Percentiles rank a stretch among this genome's conserved stretches.
These are phyloP conservation scores for Asclepias syriaca DNA, from an alignment of 257 asterid species.

Conservation along the genomic window DNA sequence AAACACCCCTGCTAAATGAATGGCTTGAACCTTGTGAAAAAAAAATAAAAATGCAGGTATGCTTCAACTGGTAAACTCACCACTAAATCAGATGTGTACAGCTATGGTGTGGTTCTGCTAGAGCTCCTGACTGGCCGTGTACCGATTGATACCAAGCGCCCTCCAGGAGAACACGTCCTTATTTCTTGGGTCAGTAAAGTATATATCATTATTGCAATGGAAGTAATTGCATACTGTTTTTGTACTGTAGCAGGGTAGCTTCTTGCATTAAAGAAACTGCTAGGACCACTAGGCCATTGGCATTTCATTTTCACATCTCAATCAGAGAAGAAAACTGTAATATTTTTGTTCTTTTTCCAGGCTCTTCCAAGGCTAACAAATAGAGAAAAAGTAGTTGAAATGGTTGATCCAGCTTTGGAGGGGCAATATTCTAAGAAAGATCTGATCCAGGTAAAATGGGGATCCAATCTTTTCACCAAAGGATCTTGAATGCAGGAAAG, in stretches of 20 bases:
- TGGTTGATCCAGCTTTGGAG: constrained; percentile 65
- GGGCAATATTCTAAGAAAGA: constrained; percentile 60
- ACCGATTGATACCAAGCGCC: constrained; percentile 59
- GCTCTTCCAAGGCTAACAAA: constrained; percentile 76
- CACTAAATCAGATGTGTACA: constrained; percentile 75
- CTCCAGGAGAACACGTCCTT: constrained; percentile 68
- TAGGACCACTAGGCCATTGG: constrained; percentile 5
- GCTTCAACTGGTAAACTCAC: constrained; percentile 83
- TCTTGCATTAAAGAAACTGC: background rate
- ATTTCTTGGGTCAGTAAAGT: constrained; percentile 58
- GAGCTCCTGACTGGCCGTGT: constrained; percentile 77
- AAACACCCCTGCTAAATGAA: background rate
- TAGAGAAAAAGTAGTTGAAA: constrained; percentile 61
- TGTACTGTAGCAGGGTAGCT: background rate
- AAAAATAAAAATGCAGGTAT: constrained; percentile 36
- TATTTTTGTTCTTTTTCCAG: constrained; percentile 24
- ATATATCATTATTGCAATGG: background rate
- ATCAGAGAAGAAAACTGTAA: background rate
- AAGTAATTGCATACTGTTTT: background rate
- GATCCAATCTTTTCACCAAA: background rate
- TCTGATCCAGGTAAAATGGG: constrained; percentile 56
- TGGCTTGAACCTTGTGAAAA: background rate
- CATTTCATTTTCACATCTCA: background rate
- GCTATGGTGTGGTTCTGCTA: constrained; percentile 71
- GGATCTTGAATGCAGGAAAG: background rate